These are phyloP conservation scores for Coemansia sp. DNA, from an alignment of 192 early-diverging fungal species.

Conservation along the genomic window DNA sequence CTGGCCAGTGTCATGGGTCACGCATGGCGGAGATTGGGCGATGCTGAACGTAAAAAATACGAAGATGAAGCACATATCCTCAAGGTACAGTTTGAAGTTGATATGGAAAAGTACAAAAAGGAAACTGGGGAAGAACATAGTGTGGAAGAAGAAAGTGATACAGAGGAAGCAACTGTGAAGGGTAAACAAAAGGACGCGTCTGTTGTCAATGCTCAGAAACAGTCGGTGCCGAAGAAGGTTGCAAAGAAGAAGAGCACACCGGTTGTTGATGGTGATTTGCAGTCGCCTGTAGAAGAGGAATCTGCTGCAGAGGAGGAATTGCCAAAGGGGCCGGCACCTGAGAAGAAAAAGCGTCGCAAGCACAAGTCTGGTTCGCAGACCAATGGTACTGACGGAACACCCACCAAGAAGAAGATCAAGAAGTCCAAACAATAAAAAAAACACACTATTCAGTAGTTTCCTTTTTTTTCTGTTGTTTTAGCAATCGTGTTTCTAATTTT, in stretches of 20 bases:
- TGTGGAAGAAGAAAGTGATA: too few relatives aligned
- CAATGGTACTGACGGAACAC: slow-evolving; percentile 3
- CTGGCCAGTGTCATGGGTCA: slow-evolving; percentile 29
- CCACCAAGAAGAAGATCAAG: slow-evolving; percentile 15
- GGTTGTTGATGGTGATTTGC: too few relatives aligned
- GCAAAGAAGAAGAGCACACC: slow-evolving; percentile 5
- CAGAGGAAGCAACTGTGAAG: too few relatives aligned
- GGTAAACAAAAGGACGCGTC: too few relatives aligned
- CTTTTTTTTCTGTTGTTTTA: background rate
- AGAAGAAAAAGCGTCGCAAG: slow-evolving; percentile 11
- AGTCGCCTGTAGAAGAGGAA: background rate
- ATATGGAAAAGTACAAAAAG: slow-evolving; percentile 14
- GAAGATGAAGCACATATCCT: slow-evolving; percentile 8
- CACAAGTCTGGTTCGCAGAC: background rate
- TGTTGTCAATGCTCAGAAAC: too few relatives aligned
- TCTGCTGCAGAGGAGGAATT: background rate
- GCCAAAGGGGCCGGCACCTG: background rate
- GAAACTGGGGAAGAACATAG: too few relatives aligned
- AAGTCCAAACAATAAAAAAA: slow-evolving; percentile 9
- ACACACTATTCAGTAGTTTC: too few relatives aligned
- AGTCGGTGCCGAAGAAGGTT: slow-evolving; percentile 17
- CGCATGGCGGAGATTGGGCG: slow-evolving; percentile 18
- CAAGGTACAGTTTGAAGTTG: slow-evolving; percentile 13
- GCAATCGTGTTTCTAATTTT: background rate
- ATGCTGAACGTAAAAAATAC: slow-evolving; percentile 22